Evolutionary conservation across 371 early-diverging fungal genomes (phyloP), one percentile per base, ranked within the genome.

Genomic region (Lichtheimia ornata): DNA sequence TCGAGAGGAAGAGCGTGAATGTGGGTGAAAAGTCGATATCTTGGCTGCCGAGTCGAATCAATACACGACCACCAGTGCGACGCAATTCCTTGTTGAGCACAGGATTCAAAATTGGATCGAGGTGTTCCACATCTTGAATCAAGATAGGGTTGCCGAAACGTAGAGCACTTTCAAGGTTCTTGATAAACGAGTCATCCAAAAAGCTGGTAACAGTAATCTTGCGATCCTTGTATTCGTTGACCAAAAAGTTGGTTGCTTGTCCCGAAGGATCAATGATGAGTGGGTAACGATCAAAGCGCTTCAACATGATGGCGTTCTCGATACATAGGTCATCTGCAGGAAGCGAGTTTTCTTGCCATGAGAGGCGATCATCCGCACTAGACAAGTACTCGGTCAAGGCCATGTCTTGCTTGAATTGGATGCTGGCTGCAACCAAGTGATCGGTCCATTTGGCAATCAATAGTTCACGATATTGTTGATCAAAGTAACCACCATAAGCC

Each of bases 21-120:
- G 96, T 80, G 13, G 99, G 97, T 27, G 98, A 98, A 76, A 97
- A 97, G 81, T 99, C 99, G 61, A 99, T 96, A 59, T 98, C 99
- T 70, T 97, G 95, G 62, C 84, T 88, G 40, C 99, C 99, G 35
- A 99, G 82, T 20, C 96, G 91, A 63, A 97, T 94, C 62, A 99
- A 73, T 9, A 94, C 94, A 71, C 99, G 96, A 41, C 98, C 98
- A 60, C 99, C 99, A 17, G 96, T 96, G 57, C 95, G 90, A 53
- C 96, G 88, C 28, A 98, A 77, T 74, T 99, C 98, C 72, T 90
- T 94, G 84, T 98, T 98, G 51, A 99, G 84, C 13, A 98, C 93
- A 13, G 99, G 91, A 69, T 98, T 97, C 65, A 99, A 77, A 56
- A 99, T 96, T 22, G 99, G 97, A 76, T 99, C 98, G 20, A 97